These are phyloP conservation scores for Baorangia bicolor DNA, from an alignment of 768 basidiomycete genomes.

Conservation along the genomic window DNA sequence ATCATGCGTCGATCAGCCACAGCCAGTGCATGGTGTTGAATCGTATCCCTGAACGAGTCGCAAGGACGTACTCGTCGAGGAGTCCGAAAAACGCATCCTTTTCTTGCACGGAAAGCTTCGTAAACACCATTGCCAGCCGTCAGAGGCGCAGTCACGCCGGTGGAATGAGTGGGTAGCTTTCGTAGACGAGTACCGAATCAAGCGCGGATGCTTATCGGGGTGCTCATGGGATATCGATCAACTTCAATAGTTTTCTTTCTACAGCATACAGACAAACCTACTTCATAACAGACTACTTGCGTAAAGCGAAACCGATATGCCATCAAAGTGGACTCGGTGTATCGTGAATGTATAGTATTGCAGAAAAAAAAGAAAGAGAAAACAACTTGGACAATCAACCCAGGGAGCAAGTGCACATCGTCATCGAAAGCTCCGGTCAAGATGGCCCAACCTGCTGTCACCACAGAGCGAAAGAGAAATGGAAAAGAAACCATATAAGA, in stretches of 20 bases:
- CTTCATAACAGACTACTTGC: conserved; percentile 25
- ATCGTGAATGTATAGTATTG: conserved; percentile 28
- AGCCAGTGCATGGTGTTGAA: neutral
- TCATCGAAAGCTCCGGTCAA: neutral
- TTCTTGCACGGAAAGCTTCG: conserved; percentile 62
- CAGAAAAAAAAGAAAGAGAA: neutral
- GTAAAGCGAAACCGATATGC: conserved; percentile 17
- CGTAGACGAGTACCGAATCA: neutral
- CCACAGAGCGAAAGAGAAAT: conserved; percentile 5
- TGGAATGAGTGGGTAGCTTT: neutral
- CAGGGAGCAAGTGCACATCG: neutral
- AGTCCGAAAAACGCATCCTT: conserved; percentile 82
- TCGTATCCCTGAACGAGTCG: neutral
- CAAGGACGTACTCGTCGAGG: conserved; percentile 63
- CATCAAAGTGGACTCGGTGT: conserved; percentile 15
- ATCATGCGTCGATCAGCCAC: neutral
- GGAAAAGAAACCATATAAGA: conserved; percentile 17
- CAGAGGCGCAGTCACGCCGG: neutral
- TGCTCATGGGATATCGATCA: conserved; percentile 4
- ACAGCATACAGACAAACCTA: conserved; percentile 35
- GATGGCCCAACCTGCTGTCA: conserved; percentile 5
- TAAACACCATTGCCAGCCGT: conserved; percentile 59
- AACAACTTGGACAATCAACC: neutral
- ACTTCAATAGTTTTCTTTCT: conserved; percentile 17
- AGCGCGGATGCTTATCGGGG: neutral